phyloP scores from a whole-genome alignment of 306 rosid genomes.

The Ormosia semicastrata region DNA sequence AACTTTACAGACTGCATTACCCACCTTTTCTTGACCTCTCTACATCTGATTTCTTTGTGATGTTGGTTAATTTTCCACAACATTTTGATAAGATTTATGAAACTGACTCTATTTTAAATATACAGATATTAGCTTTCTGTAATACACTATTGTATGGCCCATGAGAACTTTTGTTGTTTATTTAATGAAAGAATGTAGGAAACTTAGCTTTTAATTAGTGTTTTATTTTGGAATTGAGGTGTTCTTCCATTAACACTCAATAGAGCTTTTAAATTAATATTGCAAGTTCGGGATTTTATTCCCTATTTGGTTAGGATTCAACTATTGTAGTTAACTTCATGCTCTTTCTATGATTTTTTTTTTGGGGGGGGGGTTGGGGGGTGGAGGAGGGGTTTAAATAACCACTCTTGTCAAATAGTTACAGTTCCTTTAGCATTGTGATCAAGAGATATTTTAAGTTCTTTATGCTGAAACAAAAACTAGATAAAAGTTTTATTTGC shows the following conservation, averaged over 20 bases:
- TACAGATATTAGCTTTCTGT: background rate
- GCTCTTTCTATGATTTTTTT: background rate
- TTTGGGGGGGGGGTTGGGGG: background rate
- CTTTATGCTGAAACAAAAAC: background rate
- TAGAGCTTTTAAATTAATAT: background rate
- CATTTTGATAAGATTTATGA: slow-evolving; percentile 12
- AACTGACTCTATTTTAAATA: background rate
- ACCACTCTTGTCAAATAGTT: background rate
- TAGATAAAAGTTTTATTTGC: background rate
- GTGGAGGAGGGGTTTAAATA: background rate
- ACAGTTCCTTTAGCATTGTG: background rate
- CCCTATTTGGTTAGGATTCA: background rate
- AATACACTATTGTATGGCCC: background rate
- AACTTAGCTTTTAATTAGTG: background rate
- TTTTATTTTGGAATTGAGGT: background rate
- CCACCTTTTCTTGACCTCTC: background rate
- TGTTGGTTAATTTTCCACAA: background rate
- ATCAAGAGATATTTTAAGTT: background rate
- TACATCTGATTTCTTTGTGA: background rate
- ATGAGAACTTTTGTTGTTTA: background rate
- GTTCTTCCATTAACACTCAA: background rate
- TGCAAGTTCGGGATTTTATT: background rate
- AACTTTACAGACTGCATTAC: background rate
- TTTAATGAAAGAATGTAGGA: background rate
- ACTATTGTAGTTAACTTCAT: background rate